A percentile compares a stretch with the other conserved stretches of the same genome.
Conservation (phyloP, 192 early-diverging fungal genomes). For the Coemansia sp. region DNA sequence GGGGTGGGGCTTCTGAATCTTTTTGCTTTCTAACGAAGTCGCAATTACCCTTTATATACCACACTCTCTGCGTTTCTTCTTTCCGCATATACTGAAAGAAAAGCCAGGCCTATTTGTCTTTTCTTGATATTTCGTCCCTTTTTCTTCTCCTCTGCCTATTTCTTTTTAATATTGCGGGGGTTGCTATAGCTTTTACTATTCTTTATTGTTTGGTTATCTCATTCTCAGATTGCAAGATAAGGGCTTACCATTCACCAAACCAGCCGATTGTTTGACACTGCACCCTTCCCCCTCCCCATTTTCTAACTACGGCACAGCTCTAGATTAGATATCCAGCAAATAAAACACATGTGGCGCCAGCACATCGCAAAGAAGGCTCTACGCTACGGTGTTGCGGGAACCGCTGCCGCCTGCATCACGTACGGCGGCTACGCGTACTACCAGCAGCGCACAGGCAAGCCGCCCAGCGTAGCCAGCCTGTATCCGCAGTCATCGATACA, state of each 20-base stretch:
- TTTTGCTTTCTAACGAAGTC: too few relatives aligned
- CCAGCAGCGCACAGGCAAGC: slow-evolving; percentile 5
- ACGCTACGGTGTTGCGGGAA: slow-evolving; percentile 27
- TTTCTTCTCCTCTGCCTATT: not conserved
- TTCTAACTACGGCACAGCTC: not conserved
- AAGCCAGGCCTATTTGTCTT: not conserved
- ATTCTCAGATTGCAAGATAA: not conserved
- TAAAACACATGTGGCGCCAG: slow-evolving; percentile 39
- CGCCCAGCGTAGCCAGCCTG: slow-evolving; percentile 1
- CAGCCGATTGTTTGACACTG: too few relatives aligned
- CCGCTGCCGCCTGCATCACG: slow-evolving; percentile 19
- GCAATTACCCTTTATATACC: not conserved
- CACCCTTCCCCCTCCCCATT: not conserved
- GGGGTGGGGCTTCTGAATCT: not conserved
- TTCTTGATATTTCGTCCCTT: not conserved
- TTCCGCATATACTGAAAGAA: not conserved
- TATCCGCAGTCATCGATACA: slow-evolving; percentile 12
- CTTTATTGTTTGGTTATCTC: not conserved
- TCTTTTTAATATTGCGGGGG: not conserved
- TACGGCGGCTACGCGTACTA: slow-evolving; percentile 33
- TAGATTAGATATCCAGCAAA: not conserved
- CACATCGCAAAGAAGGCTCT: slow-evolving; percentile 29
- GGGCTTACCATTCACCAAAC: not conserved
- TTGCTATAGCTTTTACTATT: not conserved
- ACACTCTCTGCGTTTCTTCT: not conserved